These are phyloP conservation scores for Murraya koenigii DNA, from an alignment of 345 rosid genomes.

Conservation along the genomic window DNA sequence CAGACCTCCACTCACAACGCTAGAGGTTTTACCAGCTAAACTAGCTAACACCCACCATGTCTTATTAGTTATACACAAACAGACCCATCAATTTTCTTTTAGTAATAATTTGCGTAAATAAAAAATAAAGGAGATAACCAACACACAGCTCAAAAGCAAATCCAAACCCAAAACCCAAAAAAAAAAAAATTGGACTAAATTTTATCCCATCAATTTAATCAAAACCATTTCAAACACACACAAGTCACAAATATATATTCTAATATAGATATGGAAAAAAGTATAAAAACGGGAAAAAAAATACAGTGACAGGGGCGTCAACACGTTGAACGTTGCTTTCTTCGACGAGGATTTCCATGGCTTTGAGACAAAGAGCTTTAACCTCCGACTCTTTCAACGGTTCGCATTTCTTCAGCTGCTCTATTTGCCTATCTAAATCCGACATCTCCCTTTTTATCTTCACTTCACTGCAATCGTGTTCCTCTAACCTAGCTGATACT, in stretches of 20 bases:
- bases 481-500: not conserved
- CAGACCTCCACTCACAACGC: too few species aligned
- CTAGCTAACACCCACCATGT: too few species aligned
- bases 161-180: not conserved
- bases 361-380: slow-evolving; percentile 92
- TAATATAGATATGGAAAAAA: too few species aligned
- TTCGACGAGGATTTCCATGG: slow-evolving; percentile 94
- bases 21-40: too few species aligned
- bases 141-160: not conserved
- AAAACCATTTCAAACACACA: not conserved
- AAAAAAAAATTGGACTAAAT: not conserved
- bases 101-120: not conserved
- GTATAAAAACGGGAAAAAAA: not conserved
- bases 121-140: not conserved
- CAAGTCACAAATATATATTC: not conserved
- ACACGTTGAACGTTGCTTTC: slow-evolving; percentile 98
- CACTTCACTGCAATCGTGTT: not conserved
- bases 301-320: slow-evolving; percentile 95
- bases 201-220: slow-evolving; percentile 6
- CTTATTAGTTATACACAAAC: not conserved
- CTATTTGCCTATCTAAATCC: slow-evolving; percentile 92
- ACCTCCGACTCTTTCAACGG: slow-evolving; percentile 95
- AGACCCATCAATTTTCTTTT: not conserved
- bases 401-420: slow-evolving; percentile 94
- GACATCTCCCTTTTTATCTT: slow-evolving; percentile 53